Base-by-base conservation (phyloP, 2,329 filamentous ascomycete species). In the Teratosphaeriaceae sp. region DNA sequence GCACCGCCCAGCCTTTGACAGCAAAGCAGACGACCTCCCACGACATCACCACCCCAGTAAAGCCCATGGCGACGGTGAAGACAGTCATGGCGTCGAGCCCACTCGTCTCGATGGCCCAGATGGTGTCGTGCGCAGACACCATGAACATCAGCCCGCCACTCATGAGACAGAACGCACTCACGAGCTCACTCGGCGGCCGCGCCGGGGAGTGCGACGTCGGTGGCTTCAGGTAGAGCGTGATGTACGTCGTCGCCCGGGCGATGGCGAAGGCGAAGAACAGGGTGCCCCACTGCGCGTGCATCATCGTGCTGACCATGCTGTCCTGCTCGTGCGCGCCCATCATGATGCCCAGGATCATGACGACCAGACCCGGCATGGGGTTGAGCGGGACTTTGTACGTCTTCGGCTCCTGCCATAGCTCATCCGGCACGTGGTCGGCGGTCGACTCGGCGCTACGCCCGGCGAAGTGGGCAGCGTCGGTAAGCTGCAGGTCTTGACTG, bases 271-370 rank as follows among this genome's bases (percentile, higher is more conserved):
- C 88, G 36, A 86, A 76, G 41, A 97, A 75, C 52, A 97, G 75
- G 57, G 80, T 81, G 20, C 90, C 90, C 90, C 90, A 97, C 65
- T 96, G 89, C 60, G 83, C 83, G 68, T 97, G 90, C 38, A 97
- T 78, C 86, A 92, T 95, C 53, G 81, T 86, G 8, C 88, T 90
- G 36, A 88, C 75, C 82, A 88, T 87, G 46, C 80, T 85, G 21
- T 72, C 64, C 62, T 95, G 89, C 46, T 90, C 86, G 65, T 97
- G 90, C 20, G 85, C 88, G 59, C 84, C 84, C 90, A 97, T 97
- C 85, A 95, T 92, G 61, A 89, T 78, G 24, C 92, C 92, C 1
- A 96, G 73, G 1, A 96, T 72, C 45, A 96, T 72, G 52, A 97
- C 90, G 38, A 95, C 78, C 3, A 97, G 72, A 1, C 82, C 86